Evolutionary conservation across 768 basidiomycete species (phyloP).

Genomic region (Serendipita vermifera): DNA sequence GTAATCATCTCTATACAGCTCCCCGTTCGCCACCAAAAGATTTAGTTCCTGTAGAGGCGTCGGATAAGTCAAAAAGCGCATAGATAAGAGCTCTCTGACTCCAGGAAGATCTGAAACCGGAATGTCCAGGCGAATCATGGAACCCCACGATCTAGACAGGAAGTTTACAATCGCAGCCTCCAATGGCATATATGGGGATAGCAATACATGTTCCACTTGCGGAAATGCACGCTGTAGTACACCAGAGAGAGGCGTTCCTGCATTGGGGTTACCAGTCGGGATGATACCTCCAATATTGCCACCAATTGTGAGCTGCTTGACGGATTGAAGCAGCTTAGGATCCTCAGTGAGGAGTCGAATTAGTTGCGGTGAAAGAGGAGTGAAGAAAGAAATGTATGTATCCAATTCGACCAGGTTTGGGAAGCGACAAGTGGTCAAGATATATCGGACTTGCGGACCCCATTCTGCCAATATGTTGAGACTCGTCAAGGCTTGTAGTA

Average conservation of each 20-base stretch:
- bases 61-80: neutral
- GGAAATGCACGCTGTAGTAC: neutral
- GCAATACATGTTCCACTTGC: neutral
- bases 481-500: neutral
- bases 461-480: neutral
- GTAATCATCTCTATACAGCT: neutral
- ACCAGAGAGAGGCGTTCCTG: too few relatives aligned
- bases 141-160: neutral
- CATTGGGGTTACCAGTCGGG: too few relatives aligned
- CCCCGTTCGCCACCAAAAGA: neutral
- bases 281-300: too few relatives aligned
- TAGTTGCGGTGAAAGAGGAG: too few relatives aligned
- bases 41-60: neutral
- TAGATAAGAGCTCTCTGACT: neutral
- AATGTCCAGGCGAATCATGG: neutral
- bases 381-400: too few relatives aligned
- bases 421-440: too few relatives aligned
- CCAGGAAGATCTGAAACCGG: neutral
- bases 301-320: too few relatives aligned
- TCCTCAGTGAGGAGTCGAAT: too few relatives aligned
- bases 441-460: too few relatives aligned
- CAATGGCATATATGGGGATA: neutral
- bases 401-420: neutral
- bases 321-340: too few relatives aligned
- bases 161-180: neutral